phyloP scores from a whole-genome alignment of 345 rosid species.

The Trapa bicornis region DNA sequence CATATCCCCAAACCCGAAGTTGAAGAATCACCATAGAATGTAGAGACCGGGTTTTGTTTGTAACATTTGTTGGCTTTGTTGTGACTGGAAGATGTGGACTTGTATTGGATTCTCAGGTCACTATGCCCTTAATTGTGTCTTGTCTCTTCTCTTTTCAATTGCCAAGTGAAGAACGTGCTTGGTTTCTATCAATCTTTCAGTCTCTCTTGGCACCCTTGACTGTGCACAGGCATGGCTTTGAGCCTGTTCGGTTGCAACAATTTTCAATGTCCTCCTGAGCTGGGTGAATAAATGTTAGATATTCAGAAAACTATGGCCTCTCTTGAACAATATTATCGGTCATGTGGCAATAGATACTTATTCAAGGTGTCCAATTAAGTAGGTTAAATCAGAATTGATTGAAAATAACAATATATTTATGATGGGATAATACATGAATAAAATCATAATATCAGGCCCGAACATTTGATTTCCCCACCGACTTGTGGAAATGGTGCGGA shows the following conservation, averaged over 20 bases:
- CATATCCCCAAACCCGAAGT: not conserved
- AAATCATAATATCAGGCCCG: too few relatives aligned
- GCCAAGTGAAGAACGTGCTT: not conserved
- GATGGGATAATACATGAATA: too few relatives aligned
- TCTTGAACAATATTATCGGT: too few relatives aligned
- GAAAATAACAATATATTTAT: too few relatives aligned
- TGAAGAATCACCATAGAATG: not conserved
- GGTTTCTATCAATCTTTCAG: not conserved
- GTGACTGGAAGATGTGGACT: not conserved
- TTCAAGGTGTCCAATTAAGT: too few relatives aligned
- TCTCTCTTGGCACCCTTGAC: not conserved
- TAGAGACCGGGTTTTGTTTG: not conserved
- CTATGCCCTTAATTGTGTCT: not conserved
- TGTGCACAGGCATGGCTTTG: not conserved
- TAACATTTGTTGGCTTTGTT: not conserved
- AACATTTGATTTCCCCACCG: constrained; percentile 43
- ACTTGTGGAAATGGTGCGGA: constrained; percentile 62
- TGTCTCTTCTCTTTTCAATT: not conserved
- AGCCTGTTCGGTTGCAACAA: not conserved
- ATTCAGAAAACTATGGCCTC: too few relatives aligned
- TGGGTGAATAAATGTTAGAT: too few relatives aligned
- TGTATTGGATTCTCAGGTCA: not conserved
- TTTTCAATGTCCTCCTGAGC: too few relatives aligned
- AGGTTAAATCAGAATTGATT: too few relatives aligned
- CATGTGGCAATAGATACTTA: too few relatives aligned